Base-by-base conservation (phyloP, 108 stramenopile species). In the Fistulifera solaris region DNA sequence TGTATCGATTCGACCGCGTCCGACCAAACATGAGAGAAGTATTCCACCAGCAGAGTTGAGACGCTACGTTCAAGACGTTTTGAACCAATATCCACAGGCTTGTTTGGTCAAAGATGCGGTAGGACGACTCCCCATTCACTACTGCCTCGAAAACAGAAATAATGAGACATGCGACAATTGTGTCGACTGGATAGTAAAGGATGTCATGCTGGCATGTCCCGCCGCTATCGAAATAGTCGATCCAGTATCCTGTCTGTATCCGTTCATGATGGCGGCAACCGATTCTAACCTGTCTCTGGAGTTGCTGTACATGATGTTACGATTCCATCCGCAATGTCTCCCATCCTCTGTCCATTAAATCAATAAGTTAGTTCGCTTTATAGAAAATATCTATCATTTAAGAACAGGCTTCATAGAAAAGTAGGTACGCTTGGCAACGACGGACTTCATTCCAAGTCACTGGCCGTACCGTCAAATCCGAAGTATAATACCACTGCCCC, bases 381-480 rank as follows among this genome's bases (percentile, higher is more conserved):
- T n/a, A n/a, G n/a, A n/a, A n/a, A n/a, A n/a, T 27, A 17, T 27
- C 46, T 16, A n/a, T 44, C 14, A 56, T 46, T 21, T 44, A 16
- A 15, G 8, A 14, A 28, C 11, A 19, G 22, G 65, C 66, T 41
- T 75, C 82, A 58, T 90, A 90, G 53, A 90, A 83, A 27, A 90
- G 70, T 85, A 90, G 84, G 53, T 84, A 90, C 1, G 89, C 89
- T 58, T 90, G 85, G 38, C 75, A 77, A 18, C 38, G 53, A 51
- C 65, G 61, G n/a, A 90, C 85, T 15, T 82, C 67, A 43, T 66
- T 21, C 85, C 84, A 90, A 22, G 69, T 58, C 21, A 75, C 56
- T 10, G 45, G 31, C 0, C 51, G 40, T 22, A 90, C 78, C 19
- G 48, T 63, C 26, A 69, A 62, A 55, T 90, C 89, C 10, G 84